Base-by-base conservation (phyloP, 768 basidiomycete species). In the Amanita phalloides region DNA sequence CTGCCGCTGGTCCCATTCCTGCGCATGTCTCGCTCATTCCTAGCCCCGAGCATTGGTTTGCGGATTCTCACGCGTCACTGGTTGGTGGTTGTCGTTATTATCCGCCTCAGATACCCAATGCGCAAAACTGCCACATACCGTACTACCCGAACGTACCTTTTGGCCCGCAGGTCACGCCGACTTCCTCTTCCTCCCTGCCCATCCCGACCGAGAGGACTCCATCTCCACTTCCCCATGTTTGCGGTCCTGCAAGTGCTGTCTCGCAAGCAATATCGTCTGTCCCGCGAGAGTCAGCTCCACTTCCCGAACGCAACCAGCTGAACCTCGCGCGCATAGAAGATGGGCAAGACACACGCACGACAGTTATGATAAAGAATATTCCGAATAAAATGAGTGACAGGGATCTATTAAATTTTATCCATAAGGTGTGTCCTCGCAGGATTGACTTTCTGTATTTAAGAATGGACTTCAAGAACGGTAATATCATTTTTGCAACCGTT, bases 361-460 rank as follows among this genome's bases (percentile, higher is more conserved):
- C 90, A 26, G 82, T 90, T 45, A 90, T 90, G 86, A 81, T 89
- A 55, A 90, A 92, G 68, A 94, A 94, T 60, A 88, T 94, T 42
- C 91, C 91, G 2, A 94, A 93, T 68, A 91, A 92, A 66, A 88
- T 90, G 86, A 84, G 73, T 55, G 85, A 89, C 65, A 75, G 71
- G 60, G 85, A 90, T 56, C 62, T 90, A 58, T 71, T 82, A 53
- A 65, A 67, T 36, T 90, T 79, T 59, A 88, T 88, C 55, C 74
- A 68, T 47, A 75, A 78, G 55, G 86, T 88, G 23, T 86, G 84
- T 62, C 78, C 81, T n/a, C 72, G 86, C 38, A 74, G 73, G 51
- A 86, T 88, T 54, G 91, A 93, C 66, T 92, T 93, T 63, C 71
- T 94, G 57, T 94, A 94, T 69, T 66, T 94, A 56, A 69, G 88